Evolutionary conservation across 805 yeast genomes (phyloP), one percentile per base, ranked within the genome.

Genomic region (Yamadazyma akitaensis): DNA sequence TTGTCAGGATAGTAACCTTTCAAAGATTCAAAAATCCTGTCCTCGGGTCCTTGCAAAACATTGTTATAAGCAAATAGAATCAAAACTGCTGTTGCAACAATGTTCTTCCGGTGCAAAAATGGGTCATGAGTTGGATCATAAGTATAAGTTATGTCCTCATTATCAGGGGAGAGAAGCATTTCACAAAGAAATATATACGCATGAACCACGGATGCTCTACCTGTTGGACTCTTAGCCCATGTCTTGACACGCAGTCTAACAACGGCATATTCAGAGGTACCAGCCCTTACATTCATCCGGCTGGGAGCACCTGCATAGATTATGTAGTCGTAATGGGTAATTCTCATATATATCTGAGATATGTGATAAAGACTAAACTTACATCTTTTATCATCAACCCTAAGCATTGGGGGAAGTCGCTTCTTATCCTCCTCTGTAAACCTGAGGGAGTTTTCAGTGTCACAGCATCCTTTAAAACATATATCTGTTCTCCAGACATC

Each of bases 181-280:
- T 84, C 88, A 65, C 78, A 79, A 24, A 85, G 56, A 46, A 82
- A 70, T 52, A 81, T 65, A 50, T 80, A 80, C 17, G 86, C 82
- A 58, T 85, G 86, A 34, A 83, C 68, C 8, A 79, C 77, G 21
- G 82, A 70, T 10, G 79, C 63, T 48, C 75, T 72, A 8, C 84
- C 86, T 50, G 68, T 73, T 12, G 61, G 48, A 9, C 76, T 67
- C 5, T 59, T 56, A 1, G 82, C 69, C 82, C 87, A 80, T 42
- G 72, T 77, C 32, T 67, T 61, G 16, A 85, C 75, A 51, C 82
- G 68, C 12, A 64, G 64, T 34, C 72, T 68, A 11, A 79, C 80
- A 2, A 72, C 65, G 18, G 73, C 72, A 51, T 79, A 75, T 47
- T 79, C 83, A 1, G 67, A 59, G 9, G 68, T 66, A 5, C 80